Evolutionary conservation across 495 filamentous ascomycete genomes (phyloP).

Genomic region (Rhypophila decipiens): DNA sequence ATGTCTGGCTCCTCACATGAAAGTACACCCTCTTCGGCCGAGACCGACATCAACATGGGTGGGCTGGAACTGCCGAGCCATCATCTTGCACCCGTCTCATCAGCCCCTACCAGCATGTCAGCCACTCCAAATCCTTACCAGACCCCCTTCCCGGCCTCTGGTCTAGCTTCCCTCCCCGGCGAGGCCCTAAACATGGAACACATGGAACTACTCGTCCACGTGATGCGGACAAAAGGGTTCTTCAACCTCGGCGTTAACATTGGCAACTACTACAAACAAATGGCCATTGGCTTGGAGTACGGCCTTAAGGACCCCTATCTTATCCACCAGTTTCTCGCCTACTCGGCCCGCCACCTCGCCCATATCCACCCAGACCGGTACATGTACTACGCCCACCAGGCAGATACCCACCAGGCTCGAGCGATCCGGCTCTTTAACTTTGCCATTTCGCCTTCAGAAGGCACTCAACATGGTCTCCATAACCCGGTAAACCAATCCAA

Average conservation of each 20-base stretch:
- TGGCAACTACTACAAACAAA: slow-evolving; percentile 7
- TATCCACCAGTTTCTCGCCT: slow-evolving; percentile 28
- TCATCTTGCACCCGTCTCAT: no score
- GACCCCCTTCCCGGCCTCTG: no score
- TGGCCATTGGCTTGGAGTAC: not conserved
- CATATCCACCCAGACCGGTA: slow-evolving; percentile 15
- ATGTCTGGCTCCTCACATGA: no score
- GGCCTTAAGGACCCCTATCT: slow-evolving; percentile 27
- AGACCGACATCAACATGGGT: no score
- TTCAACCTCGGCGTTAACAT: slow-evolving; percentile 10
- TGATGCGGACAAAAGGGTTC: slow-evolving; percentile 17
- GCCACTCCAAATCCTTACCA: no score
- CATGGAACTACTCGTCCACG: slow-evolving; percentile 31
- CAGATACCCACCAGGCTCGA: slow-evolving; percentile 27
- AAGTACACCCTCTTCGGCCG: no score
- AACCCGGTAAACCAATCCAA: slow-evolving; percentile 26
- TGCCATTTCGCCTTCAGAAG: slow-evolving; percentile 1
- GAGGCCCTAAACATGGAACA: slow-evolving; percentile 27
- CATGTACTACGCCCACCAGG: slow-evolving; percentile 18
- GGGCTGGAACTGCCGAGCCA: no score
- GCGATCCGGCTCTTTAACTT: slow-evolving; percentile 33
- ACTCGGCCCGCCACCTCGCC: slow-evolving; percentile 28
- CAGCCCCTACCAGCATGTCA: no score
- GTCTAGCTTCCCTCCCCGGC: no score
- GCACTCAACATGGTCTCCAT: no score